A percentile compares a stretch with the other conserved stretches of the same genome.
Conservation (phyloP, 345 rosid genomes). For the Citropsis articulata region DNA sequence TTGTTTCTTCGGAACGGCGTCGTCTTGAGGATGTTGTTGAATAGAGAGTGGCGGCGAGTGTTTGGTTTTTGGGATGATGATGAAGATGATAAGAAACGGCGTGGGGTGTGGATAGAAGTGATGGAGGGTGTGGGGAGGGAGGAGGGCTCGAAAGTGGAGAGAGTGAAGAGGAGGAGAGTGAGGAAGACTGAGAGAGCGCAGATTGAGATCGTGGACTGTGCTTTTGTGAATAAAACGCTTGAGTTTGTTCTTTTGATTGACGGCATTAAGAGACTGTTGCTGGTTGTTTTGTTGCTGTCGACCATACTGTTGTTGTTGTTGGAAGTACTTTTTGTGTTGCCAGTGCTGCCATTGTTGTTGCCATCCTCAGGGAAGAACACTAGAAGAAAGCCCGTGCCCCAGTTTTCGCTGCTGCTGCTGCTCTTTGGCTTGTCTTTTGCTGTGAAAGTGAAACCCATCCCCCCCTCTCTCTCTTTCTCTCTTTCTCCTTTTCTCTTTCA, state of each 20-base stretch:
- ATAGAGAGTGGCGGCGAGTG: not conserved
- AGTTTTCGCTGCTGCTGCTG: conserved; percentile 15
- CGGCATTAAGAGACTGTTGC: too few relatives aligned
- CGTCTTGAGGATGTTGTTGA: conserved; percentile 6
- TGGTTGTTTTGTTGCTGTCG: not conserved
- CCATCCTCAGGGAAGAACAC: conserved; percentile 73
- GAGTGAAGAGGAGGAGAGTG: conserved; percentile 77
- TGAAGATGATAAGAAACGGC: not conserved
- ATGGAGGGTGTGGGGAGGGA: conserved; percentile 19
- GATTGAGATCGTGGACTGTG: conserved; percentile 81
- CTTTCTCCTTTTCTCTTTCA: not conserved
- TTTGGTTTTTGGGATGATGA: not conserved
- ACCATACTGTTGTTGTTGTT: not conserved
- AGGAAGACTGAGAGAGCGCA: conserved; percentile 65
- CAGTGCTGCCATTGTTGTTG: not conserved
- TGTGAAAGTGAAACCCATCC: conserved; percentile 23
- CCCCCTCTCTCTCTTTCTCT: not conserved
- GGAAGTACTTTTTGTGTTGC: not conserved
- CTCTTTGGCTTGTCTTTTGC: conserved; percentile 5
- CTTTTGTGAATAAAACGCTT: conserved; percentile 50
- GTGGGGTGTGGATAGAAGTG: conserved; percentile 2
- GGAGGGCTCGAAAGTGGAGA: conserved; percentile 84
- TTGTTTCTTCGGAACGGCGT: not conserved
- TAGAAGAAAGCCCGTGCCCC: conserved; percentile 67
- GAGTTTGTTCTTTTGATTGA: conserved; percentile 41